phyloP scores from a whole-genome alignment of 768 basidiomycete genomes.

The Lactifluus hygrophoroides region DNA sequence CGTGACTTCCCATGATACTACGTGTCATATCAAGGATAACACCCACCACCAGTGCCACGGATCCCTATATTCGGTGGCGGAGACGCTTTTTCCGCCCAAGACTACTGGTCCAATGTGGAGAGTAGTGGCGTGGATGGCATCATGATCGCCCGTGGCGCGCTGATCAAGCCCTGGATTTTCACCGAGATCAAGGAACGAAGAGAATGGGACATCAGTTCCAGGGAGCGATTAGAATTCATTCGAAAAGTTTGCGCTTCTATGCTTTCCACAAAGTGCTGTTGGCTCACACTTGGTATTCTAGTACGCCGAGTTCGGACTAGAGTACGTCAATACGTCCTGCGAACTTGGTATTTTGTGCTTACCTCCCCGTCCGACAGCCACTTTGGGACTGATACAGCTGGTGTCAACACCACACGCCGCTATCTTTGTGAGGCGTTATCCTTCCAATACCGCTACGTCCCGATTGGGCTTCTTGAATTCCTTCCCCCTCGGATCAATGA shows the following conservation, averaged over 20 bases:
- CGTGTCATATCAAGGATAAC: background rate
- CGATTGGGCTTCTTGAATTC: conserved; percentile 82
- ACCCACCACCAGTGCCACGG: conserved; percentile 50
- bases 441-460: conserved; percentile 94
- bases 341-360: background rate
- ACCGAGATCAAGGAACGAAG: conserved; percentile 88
- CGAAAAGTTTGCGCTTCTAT: conserved; percentile 45
- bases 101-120: conserved; percentile 72
- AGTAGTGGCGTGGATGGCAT: conserved; percentile 85
- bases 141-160: conserved; percentile 90
- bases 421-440: conserved; percentile 94
- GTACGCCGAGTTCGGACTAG: conserved; percentile 84
- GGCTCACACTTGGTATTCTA: conserved; percentile 24
- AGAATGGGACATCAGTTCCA: conserved; percentile 89
- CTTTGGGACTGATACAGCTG: conserved; percentile 81
- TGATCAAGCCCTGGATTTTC: conserved; percentile 96
- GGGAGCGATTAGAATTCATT: conserved; percentile 74
- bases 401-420: conserved; percentile 83
- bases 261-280: background rate
- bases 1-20: conserved; percentile 22
- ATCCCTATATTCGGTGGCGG: conserved; percentile 97
- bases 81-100: conserved; percentile 84
- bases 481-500: conserved; percentile 84
- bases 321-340: conserved; percentile 33
- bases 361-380: conserved; percentile 38